phyloP scores from a whole-genome alignment of 169 alveolate genomes.

The Eimeria necatrix region DNA sequence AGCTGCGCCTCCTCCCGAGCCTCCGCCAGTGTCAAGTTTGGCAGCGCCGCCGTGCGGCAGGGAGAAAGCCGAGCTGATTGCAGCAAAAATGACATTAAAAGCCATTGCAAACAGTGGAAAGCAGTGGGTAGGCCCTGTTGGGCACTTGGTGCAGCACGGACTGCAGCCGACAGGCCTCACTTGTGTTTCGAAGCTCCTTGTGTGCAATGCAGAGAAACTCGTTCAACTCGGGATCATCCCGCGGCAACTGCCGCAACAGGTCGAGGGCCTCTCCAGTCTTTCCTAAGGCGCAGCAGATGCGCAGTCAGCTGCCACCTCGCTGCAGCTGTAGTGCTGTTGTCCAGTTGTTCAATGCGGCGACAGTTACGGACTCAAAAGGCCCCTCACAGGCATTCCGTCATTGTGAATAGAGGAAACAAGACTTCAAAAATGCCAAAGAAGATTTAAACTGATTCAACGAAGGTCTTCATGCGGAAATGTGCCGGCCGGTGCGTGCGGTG shows the following conservation, averaged over 20 bases:
- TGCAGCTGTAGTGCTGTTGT: no score
- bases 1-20: constrained; percentile 13
- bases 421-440: no score
- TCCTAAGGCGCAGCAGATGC: background rate
- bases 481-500: no score
- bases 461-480: no score
- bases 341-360: no score
- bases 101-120: background rate
- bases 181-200: background rate
- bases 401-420: no score
- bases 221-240: constrained; percentile 15
- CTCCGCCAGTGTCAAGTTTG: background rate
- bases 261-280: background rate
- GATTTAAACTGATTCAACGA: no score
- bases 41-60: constrained; percentile 29
- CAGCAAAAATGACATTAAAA: no score
- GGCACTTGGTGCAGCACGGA: no score
- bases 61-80: background rate
- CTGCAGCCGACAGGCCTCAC: background rate
- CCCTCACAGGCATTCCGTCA: no score
- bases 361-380: no score
- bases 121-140: no score
- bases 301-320: background rate
- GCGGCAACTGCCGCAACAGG: background rate
- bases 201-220: background rate